Percentiles rank a stretch among this genome's conserved stretches.
phyloP scores from a whole-genome alignment of 2,329 filamentous ascomycete genomes.

The Diplodia mutila region DNA sequence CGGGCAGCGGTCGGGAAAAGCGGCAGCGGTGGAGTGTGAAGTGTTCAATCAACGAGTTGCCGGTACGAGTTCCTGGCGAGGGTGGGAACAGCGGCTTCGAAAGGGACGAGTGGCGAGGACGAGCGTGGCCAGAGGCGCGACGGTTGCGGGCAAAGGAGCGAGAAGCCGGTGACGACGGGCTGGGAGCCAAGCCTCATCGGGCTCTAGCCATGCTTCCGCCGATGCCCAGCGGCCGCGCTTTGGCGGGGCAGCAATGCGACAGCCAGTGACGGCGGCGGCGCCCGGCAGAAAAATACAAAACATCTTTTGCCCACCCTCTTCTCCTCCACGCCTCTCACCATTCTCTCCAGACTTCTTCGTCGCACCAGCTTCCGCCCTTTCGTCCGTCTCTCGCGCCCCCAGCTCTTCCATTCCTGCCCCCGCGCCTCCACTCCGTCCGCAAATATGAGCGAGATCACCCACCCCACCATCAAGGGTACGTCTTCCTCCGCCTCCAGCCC shows the following conservation, averaged over 20 bases:
- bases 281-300: slow-evolving; percentile 23
- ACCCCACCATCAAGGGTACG: slow-evolving; percentile 77
- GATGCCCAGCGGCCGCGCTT: background rate
- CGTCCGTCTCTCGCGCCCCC: background rate
- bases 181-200: background rate
- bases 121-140: background rate
- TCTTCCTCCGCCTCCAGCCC: background rate
- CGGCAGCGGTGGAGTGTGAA: background rate
- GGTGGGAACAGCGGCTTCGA: background rate
- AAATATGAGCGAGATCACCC: slow-evolving; percentile 71
- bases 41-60: too few species aligned
- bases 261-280: slow-evolving; percentile 1
- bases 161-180: background rate
- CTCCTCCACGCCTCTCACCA: slow-evolving; percentile 4
- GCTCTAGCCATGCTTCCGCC: background rate
- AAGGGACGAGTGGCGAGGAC: background rate
- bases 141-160: background rate
- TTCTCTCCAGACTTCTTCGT: slow-evolving; percentile 12
- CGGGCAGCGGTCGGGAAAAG: too few species aligned
- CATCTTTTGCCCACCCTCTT: background rate
- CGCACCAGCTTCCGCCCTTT: slow-evolving; percentile 2
- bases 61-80: slow-evolving; percentile 3
- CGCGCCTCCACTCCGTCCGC: slow-evolving; percentile 5
- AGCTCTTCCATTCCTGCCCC: background rate
- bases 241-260: background rate